phyloP scores from a whole-genome alignment of 805 yeast species.

The Wickerhamiella kurtzmanii region DNA sequence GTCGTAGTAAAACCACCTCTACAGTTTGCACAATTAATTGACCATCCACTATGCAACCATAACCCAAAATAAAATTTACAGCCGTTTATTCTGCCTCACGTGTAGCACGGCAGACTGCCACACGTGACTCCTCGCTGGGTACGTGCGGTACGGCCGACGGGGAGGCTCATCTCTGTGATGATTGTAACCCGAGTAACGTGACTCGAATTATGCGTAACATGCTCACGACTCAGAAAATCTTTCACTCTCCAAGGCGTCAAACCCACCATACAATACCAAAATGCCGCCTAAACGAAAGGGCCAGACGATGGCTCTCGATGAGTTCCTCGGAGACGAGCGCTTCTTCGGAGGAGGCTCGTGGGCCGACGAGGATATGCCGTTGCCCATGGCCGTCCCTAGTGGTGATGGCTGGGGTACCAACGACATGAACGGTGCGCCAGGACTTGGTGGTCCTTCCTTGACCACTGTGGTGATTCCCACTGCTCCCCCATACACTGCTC shows the following conservation, averaged over 20 bases:
- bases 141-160: too few species aligned
- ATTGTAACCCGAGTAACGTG: too few species aligned
- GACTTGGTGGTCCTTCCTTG: conserved; percentile 24
- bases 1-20: too few species aligned
- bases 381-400: conserved; percentile 19
- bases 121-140: too few species aligned
- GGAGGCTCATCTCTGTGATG: too few species aligned
- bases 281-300: conserved; percentile 53
- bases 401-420: conserved; percentile 20
- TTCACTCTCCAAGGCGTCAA: too few species aligned
- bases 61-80: too few species aligned
- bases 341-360: conserved; percentile 57
- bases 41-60: too few species aligned
- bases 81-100: too few species aligned
- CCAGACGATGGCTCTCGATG: conserved; percentile 71
- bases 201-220: neutral
- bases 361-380: conserved; percentile 61
- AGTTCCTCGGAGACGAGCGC: conserved; percentile 50
- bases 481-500: conserved; percentile 83
- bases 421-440: conserved; percentile 24
- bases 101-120: too few species aligned
- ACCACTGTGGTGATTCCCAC: conserved; percentile 78
- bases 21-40: too few species aligned
- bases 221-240: conserved; percentile 4
- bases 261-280: too few species aligned